Percentiles rank a stretch among this genome's conserved stretches.
These are phyloP conservation scores for Tubosaeta brunneosetosa DNA, from an alignment of 768 basidiomycete species.

Conservation along the genomic window DNA sequence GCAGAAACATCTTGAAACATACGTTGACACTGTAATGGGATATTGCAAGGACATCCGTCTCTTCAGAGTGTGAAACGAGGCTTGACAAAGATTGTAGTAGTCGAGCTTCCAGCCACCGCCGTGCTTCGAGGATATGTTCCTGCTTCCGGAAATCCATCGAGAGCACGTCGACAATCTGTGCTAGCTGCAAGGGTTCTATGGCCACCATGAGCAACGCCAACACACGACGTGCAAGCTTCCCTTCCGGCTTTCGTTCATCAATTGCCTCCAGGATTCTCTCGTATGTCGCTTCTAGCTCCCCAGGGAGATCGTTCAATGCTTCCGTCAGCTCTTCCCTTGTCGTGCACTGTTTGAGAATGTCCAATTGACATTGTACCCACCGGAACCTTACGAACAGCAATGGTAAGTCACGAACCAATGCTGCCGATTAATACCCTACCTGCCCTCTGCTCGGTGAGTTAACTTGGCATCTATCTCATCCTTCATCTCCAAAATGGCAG, in stretches of 20 bases:
- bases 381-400: not conserved
- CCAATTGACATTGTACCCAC: slow-evolving; percentile 4
- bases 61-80: not conserved
- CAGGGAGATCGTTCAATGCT: not conserved
- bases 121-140: too few species aligned
- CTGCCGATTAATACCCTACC: not conserved
- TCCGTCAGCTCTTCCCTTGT: not conserved
- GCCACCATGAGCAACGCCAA: not conserved
- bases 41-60: not conserved
- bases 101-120: too few species aligned
- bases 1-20: too few species aligned
- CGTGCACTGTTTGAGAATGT: not conserved
- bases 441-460: not conserved
- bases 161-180: not conserved
- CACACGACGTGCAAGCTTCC: not conserved
- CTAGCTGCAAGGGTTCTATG: not conserved
- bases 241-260: not conserved
- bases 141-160: not conserved
- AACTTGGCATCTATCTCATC: not conserved
- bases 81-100: not conserved
- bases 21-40: slow-evolving; percentile 1
- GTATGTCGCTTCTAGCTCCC: not conserved
- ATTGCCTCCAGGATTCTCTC: not conserved
- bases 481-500: not conserved
- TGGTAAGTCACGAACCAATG: not conserved